Evolutionary conservation across 2,329 filamentous ascomycete species (phyloP).

Genomic region (Sporothrix curviconia): DNA sequence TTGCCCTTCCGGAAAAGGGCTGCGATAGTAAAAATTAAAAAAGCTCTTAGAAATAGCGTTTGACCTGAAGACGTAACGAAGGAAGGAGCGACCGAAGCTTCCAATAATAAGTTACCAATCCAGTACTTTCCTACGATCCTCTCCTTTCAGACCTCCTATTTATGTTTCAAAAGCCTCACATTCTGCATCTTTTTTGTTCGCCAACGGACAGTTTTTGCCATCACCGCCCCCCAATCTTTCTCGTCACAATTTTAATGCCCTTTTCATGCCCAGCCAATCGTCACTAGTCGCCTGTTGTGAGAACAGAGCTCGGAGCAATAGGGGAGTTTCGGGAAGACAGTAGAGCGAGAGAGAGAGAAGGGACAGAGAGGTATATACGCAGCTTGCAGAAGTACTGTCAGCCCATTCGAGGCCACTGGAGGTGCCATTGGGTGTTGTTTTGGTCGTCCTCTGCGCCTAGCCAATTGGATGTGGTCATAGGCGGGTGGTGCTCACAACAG

Average conservation of each 20-base stretch:
- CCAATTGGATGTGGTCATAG: constrained; percentile 7
- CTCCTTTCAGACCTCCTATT: not conserved
- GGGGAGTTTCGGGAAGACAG: too few relatives aligned
- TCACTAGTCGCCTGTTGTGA: too few relatives aligned
- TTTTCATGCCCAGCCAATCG: too few relatives aligned
- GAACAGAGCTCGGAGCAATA: too few relatives aligned
- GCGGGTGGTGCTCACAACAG: too few relatives aligned
- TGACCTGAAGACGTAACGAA: not conserved
- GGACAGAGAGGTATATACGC: not conserved
- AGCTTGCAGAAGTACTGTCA: not conserved
- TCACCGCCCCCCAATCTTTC: too few relatives aligned
- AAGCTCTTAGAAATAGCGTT: constrained; percentile 8
- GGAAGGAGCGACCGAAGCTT: not conserved
- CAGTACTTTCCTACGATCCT: not conserved
- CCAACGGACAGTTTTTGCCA: too few relatives aligned
- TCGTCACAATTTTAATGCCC: too few relatives aligned
- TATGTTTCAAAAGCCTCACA: not conserved
- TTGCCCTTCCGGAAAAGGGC: not conserved
- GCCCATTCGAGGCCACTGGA: not conserved
- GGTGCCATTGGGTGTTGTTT: too few relatives aligned
- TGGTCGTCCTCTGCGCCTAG: not conserved
- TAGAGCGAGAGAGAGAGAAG: not conserved
- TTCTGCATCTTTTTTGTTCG: not conserved
- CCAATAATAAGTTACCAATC: not conserved
- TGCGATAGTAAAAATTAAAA: constrained; percentile 5